These are phyloP conservation scores for Candida frijolesensis DNA, from an alignment of 1,139 yeast species.

Conservation along the genomic window DNA sequence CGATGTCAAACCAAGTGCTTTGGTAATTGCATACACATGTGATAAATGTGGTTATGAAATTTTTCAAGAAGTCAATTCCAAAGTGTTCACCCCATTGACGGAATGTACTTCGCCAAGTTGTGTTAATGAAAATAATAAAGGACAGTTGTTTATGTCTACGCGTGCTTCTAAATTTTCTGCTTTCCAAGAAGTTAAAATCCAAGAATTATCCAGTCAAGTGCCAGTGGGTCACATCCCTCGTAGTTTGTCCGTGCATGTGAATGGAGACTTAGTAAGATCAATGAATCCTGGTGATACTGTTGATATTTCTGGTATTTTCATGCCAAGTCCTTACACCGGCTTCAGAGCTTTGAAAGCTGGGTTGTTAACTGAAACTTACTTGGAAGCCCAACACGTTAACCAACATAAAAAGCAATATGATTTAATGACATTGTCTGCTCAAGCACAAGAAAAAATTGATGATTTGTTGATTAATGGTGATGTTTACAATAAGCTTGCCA, in stretches of 20 bases:
- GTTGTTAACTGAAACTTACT: slow-evolving; percentile 86
- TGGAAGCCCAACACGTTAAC: slow-evolving; percentile 82
- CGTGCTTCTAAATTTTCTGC: slow-evolving; percentile 94
- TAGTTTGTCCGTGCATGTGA: slow-evolving; percentile 77
- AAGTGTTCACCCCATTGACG: slow-evolving; percentile 78
- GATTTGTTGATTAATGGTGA: slow-evolving; percentile 55
- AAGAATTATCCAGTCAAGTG: slow-evolving; percentile 93
- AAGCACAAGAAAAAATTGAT: slow-evolving; percentile 56
- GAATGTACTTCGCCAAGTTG: slow-evolving; percentile 89
- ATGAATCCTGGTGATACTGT: slow-evolving; percentile 95
- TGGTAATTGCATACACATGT: slow-evolving; percentile 94
- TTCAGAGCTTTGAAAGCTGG: slow-evolving; percentile 92
- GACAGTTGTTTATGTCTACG: slow-evolving; percentile 89
- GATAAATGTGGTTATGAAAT: slow-evolving; percentile 97
- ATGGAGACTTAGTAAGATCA: slow-evolving; percentile 85
- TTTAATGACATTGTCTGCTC: slow-evolving; percentile 58
- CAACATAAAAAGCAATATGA: slow-evolving; percentile 93
- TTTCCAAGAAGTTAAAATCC: slow-evolving; percentile 93
- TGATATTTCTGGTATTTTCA: slow-evolving; percentile 86
- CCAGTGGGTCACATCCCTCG: slow-evolving; percentile 99
- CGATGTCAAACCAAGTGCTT: slow-evolving; percentile 91
- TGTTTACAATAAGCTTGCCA: slow-evolving; percentile 77
- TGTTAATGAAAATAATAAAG: slow-evolving; percentile 75
- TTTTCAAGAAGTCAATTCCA: slow-evolving; percentile 89
- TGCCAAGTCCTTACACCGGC: slow-evolving; percentile 96